These are phyloP conservation scores for Chlorella sp. DNA, from an alignment of 139 green algal genomes.

Conservation along the genomic window DNA sequence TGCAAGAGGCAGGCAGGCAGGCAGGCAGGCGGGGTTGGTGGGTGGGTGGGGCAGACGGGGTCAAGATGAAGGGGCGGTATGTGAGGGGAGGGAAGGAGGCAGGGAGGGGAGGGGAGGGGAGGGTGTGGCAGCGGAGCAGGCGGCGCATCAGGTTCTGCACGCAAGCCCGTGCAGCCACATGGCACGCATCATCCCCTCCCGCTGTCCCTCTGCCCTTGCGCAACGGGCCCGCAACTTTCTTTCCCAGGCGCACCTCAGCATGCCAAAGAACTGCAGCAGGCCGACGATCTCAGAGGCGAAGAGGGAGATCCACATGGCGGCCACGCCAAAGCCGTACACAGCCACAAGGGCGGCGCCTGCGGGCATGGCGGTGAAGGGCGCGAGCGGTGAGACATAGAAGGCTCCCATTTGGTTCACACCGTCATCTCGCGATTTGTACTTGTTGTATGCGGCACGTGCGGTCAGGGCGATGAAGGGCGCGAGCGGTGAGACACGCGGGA, in stretches of 20 bases:
- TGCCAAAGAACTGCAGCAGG: slow-evolving; percentile 71
- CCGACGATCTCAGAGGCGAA: slow-evolving; percentile 75
- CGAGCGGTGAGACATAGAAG: too few relatives aligned
- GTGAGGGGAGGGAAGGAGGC: neutral
- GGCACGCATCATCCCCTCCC: neutral
- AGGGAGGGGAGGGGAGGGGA: too few relatives aligned
- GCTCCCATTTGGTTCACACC: too few relatives aligned
- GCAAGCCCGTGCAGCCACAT: neutral
- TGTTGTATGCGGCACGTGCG: too few relatives aligned
- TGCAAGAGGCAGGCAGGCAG: neutral
- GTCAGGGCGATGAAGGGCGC: too few relatives aligned
- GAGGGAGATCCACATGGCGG: slow-evolving; percentile 85
- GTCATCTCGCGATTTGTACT: too few relatives aligned
- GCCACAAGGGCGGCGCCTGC: slow-evolving; percentile 65
- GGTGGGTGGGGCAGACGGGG: neutral
- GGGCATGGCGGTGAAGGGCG: neutral
- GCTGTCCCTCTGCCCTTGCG: too few relatives aligned
- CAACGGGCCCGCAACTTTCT: neutral
- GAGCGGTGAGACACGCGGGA: too few relatives aligned
- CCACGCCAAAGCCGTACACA: slow-evolving; percentile 76
- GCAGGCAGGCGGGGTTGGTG: too few relatives aligned
- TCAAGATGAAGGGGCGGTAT: neutral
- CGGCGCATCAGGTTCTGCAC: neutral
- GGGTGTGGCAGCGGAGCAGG: neutral
- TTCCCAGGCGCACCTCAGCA: slow-evolving; percentile 43